phyloP scores from a whole-genome alignment of 2,329 filamentous ascomycete species.

The Pezicula radicicola region DNA sequence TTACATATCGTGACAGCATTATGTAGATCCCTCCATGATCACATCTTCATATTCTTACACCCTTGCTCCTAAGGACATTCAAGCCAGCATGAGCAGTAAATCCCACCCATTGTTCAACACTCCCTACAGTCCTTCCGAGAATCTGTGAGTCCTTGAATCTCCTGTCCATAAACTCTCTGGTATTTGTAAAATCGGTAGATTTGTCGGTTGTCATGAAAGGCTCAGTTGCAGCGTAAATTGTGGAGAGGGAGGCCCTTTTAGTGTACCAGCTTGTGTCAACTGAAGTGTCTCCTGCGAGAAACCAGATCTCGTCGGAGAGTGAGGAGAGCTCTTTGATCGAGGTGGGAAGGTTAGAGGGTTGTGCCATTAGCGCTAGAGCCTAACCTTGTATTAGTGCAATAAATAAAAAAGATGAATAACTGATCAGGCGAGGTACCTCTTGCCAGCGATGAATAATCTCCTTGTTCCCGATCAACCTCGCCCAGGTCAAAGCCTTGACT shows the following conservation, averaged over 20 bases:
- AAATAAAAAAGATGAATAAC: neutral
- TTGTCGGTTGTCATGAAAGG: constrained; percentile 92
- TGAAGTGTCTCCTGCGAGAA: constrained; percentile 74
- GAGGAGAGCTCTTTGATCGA: constrained; percentile 76
- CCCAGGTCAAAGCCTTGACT: constrained; percentile 71
- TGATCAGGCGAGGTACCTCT: constrained; percentile 55
- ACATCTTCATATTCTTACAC: constrained; percentile 59
- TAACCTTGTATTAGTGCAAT: constrained; percentile 5
- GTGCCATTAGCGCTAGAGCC: constrained; percentile 86
- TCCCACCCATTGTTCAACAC: constrained; percentile 72
- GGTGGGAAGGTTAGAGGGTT: constrained; percentile 71
- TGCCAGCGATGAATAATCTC: constrained; percentile 77
- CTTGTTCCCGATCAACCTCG: constrained; percentile 71
- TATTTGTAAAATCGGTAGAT: constrained; percentile 70
- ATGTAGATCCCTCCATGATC: neutral
- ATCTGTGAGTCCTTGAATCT: constrained; percentile 63
- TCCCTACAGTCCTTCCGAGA: constrained; percentile 59
- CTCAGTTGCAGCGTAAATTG: constrained; percentile 76
- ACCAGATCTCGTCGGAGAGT: constrained; percentile 91
- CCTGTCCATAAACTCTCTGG: constrained; percentile 74
- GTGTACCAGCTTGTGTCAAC: constrained; percentile 91
- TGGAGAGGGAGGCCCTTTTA: constrained; percentile 59
- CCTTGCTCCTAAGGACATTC: constrained; percentile 85
- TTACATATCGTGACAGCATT: neutral
- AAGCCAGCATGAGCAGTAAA: constrained; percentile 76